Evolutionary conservation across 129 eudicot genomes (phyloP).

Genomic region (Centaurea solstitialis): DNA sequence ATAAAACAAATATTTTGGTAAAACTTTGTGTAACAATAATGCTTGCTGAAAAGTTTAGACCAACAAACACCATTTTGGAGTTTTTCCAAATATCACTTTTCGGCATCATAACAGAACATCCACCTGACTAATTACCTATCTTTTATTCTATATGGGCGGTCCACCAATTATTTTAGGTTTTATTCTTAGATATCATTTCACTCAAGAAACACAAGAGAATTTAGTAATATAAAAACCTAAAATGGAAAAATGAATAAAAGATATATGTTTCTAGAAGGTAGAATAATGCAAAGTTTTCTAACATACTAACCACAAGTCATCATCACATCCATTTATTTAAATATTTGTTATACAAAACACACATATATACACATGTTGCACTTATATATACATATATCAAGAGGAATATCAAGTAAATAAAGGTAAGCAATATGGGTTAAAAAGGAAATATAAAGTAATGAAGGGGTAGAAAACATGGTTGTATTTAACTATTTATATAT

Average conservation of each 20-base stretch:
- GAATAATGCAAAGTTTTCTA: background rate
- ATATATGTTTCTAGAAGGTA: constrained; percentile 31
- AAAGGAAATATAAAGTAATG: background rate
- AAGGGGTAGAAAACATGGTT: background rate
- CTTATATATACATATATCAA: background rate
- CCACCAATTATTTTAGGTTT: constrained; percentile 20
- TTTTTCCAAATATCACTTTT: background rate
- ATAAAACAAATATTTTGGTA: background rate
- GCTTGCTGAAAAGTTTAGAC: background rate
- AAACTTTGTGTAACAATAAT: background rate
- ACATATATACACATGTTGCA: background rate
- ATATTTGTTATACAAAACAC: background rate
- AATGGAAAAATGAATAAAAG: background rate
- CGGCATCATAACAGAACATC: constrained; percentile 14
- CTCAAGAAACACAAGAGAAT: constrained; percentile 5
- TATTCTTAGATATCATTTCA: constrained; percentile 24
- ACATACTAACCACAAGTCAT: constrained; percentile 22
- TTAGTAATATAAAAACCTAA: constrained; percentile 5
- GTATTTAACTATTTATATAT: background rate
- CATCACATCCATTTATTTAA: constrained; percentile 10
- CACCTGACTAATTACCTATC: constrained; percentile 11
- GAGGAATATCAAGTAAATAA: background rate
- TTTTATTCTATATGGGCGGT: constrained; percentile 23
- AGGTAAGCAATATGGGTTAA: background rate
- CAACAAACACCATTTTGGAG: constrained; percentile 17